A percentile compares a stretch with the other conserved stretches of the same genome.
phyloP scores from a whole-genome alignment of 805 yeast species.

The Wickerhamiella kazuoi region DNA sequence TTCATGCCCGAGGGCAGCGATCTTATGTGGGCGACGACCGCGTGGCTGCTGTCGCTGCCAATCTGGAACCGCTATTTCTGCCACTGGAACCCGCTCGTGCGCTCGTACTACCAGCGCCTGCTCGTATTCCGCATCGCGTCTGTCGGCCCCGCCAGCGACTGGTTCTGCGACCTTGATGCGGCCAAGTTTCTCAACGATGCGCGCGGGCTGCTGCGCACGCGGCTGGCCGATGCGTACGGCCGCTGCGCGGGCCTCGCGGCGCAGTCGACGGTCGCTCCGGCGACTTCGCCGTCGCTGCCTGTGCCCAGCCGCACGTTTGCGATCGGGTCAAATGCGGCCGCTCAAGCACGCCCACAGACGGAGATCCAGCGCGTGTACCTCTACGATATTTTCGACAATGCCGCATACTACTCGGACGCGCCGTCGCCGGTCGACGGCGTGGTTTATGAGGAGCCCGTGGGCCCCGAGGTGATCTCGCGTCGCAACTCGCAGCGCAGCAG shows the following conservation, averaged over 20 bases:
- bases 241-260: conserved; percentile 8
- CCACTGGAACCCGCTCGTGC: conserved; percentile 66
- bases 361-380: conserved; percentile 17
- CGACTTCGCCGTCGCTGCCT: conserved; percentile 16
- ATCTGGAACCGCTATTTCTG: conserved; percentile 43
- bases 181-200: conserved; percentile 17
- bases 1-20: conserved; percentile 18
- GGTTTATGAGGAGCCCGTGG: neutral
- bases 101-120: conserved; percentile 50
- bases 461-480: neutral
- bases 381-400: conserved; percentile 23
- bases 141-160: conserved; percentile 15
- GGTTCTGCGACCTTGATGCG: conserved; percentile 12
- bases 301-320: conserved; percentile 16
- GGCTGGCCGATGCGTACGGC: conserved; percentile 10
- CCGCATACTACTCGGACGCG: conserved; percentile 16
- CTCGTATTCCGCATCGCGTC: conserved; percentile 44
- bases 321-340: conserved; percentile 14
- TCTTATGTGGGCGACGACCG: conserved; percentile 31
- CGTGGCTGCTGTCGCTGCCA: conserved; percentile 34
- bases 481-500: neutral
- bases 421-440: neutral
- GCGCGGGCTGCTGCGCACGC: conserved; percentile 10
- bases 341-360: conserved; percentile 4
- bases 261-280: conserved; percentile 7